phyloP scores from a whole-genome alignment of 1,284 basidiomycete species.

The Moniliophthora roreri region DNA sequence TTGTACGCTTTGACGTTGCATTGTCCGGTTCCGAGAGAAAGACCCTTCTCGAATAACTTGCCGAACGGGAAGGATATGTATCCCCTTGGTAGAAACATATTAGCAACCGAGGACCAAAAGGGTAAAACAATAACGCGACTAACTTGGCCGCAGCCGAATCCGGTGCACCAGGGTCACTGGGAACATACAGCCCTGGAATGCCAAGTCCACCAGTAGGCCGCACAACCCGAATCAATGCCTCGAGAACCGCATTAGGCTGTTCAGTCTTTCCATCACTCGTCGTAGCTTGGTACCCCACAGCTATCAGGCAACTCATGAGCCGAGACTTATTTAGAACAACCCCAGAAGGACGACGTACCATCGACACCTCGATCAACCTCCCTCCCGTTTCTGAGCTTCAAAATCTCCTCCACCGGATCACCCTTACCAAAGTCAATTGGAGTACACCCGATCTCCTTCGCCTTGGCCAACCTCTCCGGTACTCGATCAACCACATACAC shows the following conservation, averaged over 20 bases:
- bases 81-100: slow-evolving; percentile 28
- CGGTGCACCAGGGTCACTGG: slow-evolving; percentile 50
- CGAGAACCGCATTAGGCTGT: slow-evolving; percentile 50
- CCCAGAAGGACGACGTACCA: slow-evolving; percentile 28
- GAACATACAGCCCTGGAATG: slow-evolving; percentile 52
- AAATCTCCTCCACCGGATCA: slow-evolving; percentile 45
- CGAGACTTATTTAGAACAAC: not conserved
- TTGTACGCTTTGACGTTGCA: slow-evolving; percentile 59
- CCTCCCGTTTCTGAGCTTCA: slow-evolving; percentile 37
- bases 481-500: slow-evolving; percentile 57
- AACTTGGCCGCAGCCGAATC: slow-evolving; percentile 50
- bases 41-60: slow-evolving; percentile 52
- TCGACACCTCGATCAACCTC: slow-evolving; percentile 57
- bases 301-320: slow-evolving; percentile 22
- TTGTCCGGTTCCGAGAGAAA: slow-evolving; percentile 50
- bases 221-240: slow-evolving; percentile 48
- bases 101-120: not conserved
- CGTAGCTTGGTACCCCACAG: slow-evolving; percentile 54
- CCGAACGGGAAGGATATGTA: slow-evolving; percentile 54
- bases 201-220: slow-evolving; percentile 52
- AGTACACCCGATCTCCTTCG: slow-evolving; percentile 47
- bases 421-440: slow-evolving; percentile 47
- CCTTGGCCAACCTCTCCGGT: slow-evolving; percentile 48
- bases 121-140: slow-evolving; percentile 12
- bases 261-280: slow-evolving; percentile 50